Conservation (phyloP, 108 stramenopile genomes). For the Licmophora abbreviata region DNA sequence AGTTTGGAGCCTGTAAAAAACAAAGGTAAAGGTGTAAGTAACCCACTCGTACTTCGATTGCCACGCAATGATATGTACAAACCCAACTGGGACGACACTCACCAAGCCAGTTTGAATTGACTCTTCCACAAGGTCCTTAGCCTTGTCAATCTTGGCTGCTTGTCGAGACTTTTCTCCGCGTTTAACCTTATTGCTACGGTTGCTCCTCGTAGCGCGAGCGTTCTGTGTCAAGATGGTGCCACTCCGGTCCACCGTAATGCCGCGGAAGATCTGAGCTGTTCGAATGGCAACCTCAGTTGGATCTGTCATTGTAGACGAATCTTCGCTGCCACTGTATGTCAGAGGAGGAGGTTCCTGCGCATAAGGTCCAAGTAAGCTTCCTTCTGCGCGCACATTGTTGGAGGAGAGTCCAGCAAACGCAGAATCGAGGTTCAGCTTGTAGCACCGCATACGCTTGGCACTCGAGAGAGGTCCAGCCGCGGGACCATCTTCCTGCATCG, state of each 20-base stretch:
- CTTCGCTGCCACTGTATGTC: slow-evolving; percentile 36
- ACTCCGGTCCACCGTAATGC: slow-evolving; percentile 65
- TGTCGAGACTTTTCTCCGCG: slow-evolving; percentile 73
- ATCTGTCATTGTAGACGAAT: slow-evolving; percentile 21
- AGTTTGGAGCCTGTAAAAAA: slow-evolving; percentile 31
- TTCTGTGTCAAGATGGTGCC: slow-evolving; percentile 71
- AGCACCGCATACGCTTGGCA: slow-evolving; percentile 55
- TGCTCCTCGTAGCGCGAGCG: slow-evolving; percentile 63
- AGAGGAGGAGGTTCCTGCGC: slow-evolving; percentile 37
- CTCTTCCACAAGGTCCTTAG: slow-evolving; percentile 80
- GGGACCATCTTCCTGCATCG: slow-evolving; percentile 36
- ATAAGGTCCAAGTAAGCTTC: slow-evolving; percentile 17
- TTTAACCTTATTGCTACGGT: slow-evolving; percentile 50
- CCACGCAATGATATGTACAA: neutral
- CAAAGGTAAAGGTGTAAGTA: neutral
- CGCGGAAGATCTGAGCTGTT: slow-evolving; percentile 77
- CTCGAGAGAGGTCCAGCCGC: slow-evolving; percentile 30
- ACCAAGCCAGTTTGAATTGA: slow-evolving; percentile 43
- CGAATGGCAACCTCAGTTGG: slow-evolving; percentile 54
- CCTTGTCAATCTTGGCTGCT: slow-evolving; percentile 84
- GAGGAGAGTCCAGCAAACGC: slow-evolving; percentile 11
- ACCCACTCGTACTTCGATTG: neutral
- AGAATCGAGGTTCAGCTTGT: slow-evolving; percentile 71
- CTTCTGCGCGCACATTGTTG: neutral
- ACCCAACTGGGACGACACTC: neutral